Evolutionary conservation across 2,329 filamentous ascomycete genomes (phyloP), one percentile per base, ranked within the genome.

Genomic region (Claviceps citrina): DNA sequence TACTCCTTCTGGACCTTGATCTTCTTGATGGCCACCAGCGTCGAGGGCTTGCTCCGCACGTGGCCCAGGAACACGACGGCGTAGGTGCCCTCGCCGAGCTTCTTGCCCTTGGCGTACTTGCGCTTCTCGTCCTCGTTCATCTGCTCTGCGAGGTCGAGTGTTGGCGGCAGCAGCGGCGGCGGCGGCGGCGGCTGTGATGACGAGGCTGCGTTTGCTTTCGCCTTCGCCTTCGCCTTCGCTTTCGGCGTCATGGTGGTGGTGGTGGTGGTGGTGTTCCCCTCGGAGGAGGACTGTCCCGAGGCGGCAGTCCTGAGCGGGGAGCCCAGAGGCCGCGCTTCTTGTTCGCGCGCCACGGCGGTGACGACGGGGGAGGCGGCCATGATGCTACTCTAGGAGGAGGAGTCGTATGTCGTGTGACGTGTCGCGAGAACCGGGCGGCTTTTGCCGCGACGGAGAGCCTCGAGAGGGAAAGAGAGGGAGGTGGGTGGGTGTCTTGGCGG

Each of bases 11-110:
- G 81, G 43, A 86, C 68, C 58, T 91, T 91, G 66, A 91, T 91
- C 65, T 89, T 91, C 61, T 93, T 93, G 67, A 93, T 89, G 51
- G 91, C 91, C 46, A 98, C 84, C 40, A 82, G 73, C 31, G 76
- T 72, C 26, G 70, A 70, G 5, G 85, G 81, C 51, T 91, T 77
- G 49, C 64, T 66, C 43, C 78, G 75, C 34, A 91, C 71, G 60
- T 89, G 82, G 39, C 87, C 91, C 39, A 87, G 76, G 66, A 86
- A 95, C 54, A 98, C 91, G 53, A 93, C 80, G 57, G 91, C 91
- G 59, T 98, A 98, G 47, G 91, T 96, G 66, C 91, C 91, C 62
- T 93, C 85, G 59, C 91, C 91, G 44, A 98, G 76, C 56, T 91
- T 91, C 58, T 83, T 86, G 54, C 84, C 84, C 66, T 93, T 93